These are phyloP conservation scores for Colletotrichum orchidophilum DNA, from an alignment of 2,329 filamentous ascomycete species.

Conservation along the genomic window DNA sequence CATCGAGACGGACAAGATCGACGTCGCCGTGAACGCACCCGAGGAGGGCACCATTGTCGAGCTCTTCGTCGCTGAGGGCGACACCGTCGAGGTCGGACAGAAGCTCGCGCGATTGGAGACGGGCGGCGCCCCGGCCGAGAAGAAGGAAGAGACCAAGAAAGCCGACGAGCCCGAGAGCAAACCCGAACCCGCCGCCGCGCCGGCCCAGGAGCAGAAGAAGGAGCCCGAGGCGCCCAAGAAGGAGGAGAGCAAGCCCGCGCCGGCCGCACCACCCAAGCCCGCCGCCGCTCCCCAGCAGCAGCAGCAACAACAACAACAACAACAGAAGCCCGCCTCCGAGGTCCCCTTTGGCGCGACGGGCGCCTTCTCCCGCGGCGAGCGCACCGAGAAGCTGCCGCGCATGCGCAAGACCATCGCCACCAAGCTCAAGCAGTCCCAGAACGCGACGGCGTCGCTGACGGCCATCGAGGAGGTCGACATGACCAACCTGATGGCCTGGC, in stretches of 20 bases:
- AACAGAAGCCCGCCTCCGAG: not conserved
- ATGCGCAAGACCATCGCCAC: slow-evolving; percentile 81
- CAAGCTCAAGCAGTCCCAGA: slow-evolving; percentile 74
- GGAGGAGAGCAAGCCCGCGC: slow-evolving; percentile 29
- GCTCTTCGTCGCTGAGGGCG: slow-evolving; percentile 43
- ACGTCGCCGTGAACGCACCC: slow-evolving; percentile 41
- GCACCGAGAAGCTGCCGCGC: slow-evolving; percentile 57
- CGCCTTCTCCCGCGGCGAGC: slow-evolving; percentile 29
- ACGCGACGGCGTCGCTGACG: slow-evolving; percentile 76
- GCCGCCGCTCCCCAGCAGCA: not conserved
- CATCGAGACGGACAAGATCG: slow-evolving; percentile 47
- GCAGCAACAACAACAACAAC: not conserved
- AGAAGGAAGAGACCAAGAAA: slow-evolving; percentile 28
- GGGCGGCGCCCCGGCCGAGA: slow-evolving; percentile 31
- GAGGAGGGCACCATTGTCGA: slow-evolving; percentile 40
- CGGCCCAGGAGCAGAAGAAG: slow-evolving; percentile 26
- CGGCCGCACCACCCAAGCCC: slow-evolving; percentile 1
- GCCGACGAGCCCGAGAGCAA: slow-evolving; percentile 10
- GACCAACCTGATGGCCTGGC: slow-evolving; percentile 71
- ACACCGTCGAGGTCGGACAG: slow-evolving; percentile 44
- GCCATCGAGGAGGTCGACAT: slow-evolving; percentile 60
- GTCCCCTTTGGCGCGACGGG: slow-evolving; percentile 16
- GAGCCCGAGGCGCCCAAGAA: slow-evolving; percentile 28
- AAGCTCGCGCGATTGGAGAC: slow-evolving; percentile 42
- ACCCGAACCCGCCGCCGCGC: slow-evolving; percentile 5